These are phyloP conservation scores for Trypanosoma vivax DNA, from an alignment of 208 protist species.

Conservation along the genomic window DNA sequence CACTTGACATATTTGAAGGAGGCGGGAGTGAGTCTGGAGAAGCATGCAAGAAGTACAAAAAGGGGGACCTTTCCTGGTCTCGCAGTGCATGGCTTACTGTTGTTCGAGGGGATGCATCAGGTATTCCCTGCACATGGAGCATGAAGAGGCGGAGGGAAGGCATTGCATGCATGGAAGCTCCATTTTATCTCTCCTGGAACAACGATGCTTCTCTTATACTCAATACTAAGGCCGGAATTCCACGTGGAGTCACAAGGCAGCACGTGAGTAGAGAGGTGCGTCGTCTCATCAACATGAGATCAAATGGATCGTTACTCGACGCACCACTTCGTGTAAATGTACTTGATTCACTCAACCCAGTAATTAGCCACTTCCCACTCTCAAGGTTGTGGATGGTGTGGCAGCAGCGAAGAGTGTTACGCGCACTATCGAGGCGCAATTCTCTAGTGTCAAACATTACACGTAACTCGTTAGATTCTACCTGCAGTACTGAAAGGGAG, in stretches of 20 bases:
- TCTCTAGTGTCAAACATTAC: not conserved
- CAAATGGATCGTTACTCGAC: not conserved
- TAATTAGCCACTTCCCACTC: conserved; percentile 27
- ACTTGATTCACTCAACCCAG: not conserved
- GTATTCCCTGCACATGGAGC: not conserved
- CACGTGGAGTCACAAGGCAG: conserved; percentile 36
- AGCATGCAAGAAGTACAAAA: not conserved
- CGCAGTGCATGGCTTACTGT: conserved; percentile 19
- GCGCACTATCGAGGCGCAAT: not conserved
- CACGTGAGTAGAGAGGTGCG: conserved; percentile 8
- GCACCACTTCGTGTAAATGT: not conserved
- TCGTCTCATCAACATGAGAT: conserved; percentile 1
- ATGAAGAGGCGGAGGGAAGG: conserved; percentile 7
- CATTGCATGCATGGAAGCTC: not conserved
- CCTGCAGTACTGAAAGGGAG: not conserved
- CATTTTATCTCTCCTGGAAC: not conserved
- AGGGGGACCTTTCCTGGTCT: conserved; percentile 12
- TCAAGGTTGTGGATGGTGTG: conserved; percentile 50
- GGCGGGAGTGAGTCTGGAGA: not conserved
- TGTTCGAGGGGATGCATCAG: not conserved
- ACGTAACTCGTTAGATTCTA: not conserved
- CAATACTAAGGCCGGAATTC: conserved; percentile 68
- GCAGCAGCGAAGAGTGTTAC: conserved; percentile 11
- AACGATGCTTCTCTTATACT: conserved; percentile 21
- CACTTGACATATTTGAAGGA: not conserved